phyloP scores from a whole-genome alignment of 805 yeast species.

The Candida golubevii region DNA sequence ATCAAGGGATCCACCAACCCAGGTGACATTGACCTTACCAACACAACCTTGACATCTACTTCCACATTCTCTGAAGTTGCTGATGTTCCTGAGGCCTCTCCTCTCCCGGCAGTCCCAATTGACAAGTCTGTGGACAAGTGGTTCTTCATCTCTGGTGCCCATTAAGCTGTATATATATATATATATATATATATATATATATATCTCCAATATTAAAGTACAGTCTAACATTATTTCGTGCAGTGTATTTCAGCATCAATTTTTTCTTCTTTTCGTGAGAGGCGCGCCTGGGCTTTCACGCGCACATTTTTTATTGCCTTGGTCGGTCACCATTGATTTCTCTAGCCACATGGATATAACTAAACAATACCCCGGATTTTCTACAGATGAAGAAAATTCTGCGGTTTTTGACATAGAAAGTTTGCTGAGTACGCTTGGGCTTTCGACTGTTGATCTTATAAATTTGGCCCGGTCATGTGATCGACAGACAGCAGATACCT shows the following conservation, averaged over 20 bases:
- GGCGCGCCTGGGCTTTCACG: too few species aligned
- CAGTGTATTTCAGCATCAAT: too few species aligned
- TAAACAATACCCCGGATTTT: conserved; percentile 5
- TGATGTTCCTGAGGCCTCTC: conserved; percentile 65
- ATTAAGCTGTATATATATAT: conserved; percentile 19
- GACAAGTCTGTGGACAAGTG: conserved; percentile 96
- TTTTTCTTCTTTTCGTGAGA: too few species aligned
- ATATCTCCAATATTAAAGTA: too few species aligned
- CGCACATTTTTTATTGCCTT: too few species aligned
- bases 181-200: too few species aligned
- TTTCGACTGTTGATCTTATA: conserved; percentile 6
- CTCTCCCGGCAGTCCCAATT: conserved; percentile 84
- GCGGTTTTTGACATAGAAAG: conserved; percentile 2
- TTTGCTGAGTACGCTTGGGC: conserved; percentile 4
- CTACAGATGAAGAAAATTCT: background rate
- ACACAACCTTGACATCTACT: conserved; percentile 42
- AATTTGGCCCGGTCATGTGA: background rate
- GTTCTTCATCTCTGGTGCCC: conserved; percentile 92
- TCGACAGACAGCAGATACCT: conserved; percentile 1
- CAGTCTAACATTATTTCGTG: too few species aligned
- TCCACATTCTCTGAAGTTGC: conserved; percentile 46
- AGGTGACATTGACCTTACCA: conserved; percentile 44
- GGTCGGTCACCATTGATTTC: too few species aligned
- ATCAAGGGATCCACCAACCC: conserved; percentile 41
- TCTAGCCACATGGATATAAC: conserved; percentile 4